A percentile compares a stretch with the other conserved stretches of the same genome.
phyloP scores from a whole-genome alignment of 2,329 filamentous ascomycete species.

The Colletotrichum coccodes region DNA sequence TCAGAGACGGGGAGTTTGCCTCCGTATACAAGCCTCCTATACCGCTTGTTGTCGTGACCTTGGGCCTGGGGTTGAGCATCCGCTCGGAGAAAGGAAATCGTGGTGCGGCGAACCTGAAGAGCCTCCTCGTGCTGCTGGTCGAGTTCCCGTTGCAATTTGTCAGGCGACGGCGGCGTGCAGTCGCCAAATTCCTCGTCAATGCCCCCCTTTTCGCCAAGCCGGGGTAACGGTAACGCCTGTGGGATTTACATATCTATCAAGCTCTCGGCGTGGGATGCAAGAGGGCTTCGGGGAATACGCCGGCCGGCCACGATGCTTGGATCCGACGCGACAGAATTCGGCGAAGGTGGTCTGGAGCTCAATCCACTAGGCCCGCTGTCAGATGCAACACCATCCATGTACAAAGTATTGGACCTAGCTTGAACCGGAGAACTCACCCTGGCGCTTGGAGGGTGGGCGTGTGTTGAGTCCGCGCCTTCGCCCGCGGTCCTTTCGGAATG shows the following conservation, averaged over 20 bases:
- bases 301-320: not conserved
- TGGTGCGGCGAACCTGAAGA: not conserved
- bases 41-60: conserved; percentile 9
- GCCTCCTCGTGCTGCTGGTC: conserved; percentile 28
- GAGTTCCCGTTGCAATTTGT: conserved; percentile 26
- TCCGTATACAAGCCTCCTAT: conserved; percentile 8
- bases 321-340: conserved; percentile 10
- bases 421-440: conserved; percentile 13
- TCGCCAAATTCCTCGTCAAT: conserved; percentile 23
- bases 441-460: conserved; percentile 22
- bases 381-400: conserved; percentile 11
- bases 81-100: not conserved
- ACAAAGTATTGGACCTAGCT: not conserved
- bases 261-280: conserved; percentile 13
- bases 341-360: conserved; percentile 23
- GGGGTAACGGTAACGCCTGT: not conserved
- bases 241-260: conserved; percentile 27
- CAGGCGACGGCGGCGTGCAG: conserved; percentile 18
- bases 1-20: not conserved
- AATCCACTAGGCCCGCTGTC: conserved; percentile 21
- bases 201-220: conserved; percentile 4
- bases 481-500: conserved; percentile 11
- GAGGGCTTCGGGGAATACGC: conserved; percentile 13
- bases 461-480: conserved; percentile 22
- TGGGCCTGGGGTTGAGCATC: not conserved